Base-by-base conservation (phyloP, 2,329 filamentous ascomycete genomes). In the Grosmannia serpens region DNA sequence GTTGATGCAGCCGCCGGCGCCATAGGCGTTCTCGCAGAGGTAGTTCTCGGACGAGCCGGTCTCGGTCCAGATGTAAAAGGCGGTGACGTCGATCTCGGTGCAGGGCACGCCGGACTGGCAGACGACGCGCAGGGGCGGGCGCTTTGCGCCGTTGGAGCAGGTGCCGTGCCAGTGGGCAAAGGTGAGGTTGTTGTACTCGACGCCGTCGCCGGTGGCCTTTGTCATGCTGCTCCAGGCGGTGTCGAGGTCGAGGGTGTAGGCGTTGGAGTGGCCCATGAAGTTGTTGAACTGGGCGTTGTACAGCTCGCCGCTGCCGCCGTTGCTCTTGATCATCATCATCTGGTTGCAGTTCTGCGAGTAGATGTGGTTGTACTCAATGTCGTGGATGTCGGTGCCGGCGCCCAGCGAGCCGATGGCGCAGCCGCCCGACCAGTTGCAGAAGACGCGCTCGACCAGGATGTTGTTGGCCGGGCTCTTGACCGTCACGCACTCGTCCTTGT, bases 311-410 rank as follows among this genome's bases (percentile, higher is more conserved):
- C 67, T 73, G 44, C 82, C 82, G 50, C 82, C 82, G 64, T 83
- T 80, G 58, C 75, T 78, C 68, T 84, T 85, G 71, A 84, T 77
- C 79, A 82, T 81, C 68, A 78, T 75, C 80, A 84, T 83, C 65
- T 84, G 79, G 71, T 84, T 84, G 11, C 76, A 78, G 22, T 74
- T 71, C 69, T 73, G 76, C 33, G 80, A 83, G 70, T 84, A 84
- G 61, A 84, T 65, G 65, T 83, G 81, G 64, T 72, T 70, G 70
- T 83, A 84, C 33, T 70, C 67, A 60, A 84, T 73, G 60, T 80
- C 35, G 56, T 58, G 56, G 41, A 58, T 58, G 41, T 58, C 56
- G 26, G 70, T 77, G 59, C 74, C 73, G 15, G 70, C 67, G 6
- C 73, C 75, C 2, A 85, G 72, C 3, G 78, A 82, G 44, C 81